phyloP scores from a whole-genome alignment of 441 rosid species.

The Mallotus japonicus region DNA sequence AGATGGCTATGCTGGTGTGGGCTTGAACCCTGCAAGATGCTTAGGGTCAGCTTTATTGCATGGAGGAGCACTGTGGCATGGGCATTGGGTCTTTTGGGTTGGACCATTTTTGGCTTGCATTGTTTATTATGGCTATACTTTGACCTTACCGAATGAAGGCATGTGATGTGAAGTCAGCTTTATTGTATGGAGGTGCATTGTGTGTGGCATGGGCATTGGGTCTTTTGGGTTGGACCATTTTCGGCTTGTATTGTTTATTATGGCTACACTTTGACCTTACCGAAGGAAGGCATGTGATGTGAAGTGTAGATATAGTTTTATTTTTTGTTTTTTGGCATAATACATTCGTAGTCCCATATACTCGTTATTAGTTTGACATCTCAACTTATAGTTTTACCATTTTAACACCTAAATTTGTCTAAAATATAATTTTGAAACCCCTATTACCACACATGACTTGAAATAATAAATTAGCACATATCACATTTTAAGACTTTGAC shows the following conservation, averaged over 20 bases:
- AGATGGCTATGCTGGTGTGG: constrained; percentile 41
- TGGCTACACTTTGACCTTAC: constrained; percentile 31
- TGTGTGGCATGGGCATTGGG: constrained; percentile 57
- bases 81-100: constrained; percentile 54
- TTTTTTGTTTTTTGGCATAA: too few species aligned
- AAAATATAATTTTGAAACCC: too few species aligned
- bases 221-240: constrained; percentile 51
- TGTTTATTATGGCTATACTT: constrained; percentile 29
- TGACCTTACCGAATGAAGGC: constrained; percentile 32
- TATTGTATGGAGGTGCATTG: constrained; percentile 38
- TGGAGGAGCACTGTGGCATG: constrained; percentile 47
- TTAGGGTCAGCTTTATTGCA: constrained; percentile 41
- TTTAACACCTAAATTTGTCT: too few species aligned
- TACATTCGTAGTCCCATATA: too few species aligned
- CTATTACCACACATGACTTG: too few species aligned
- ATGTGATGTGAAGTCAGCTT: constrained; percentile 24
- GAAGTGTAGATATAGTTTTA: too few species aligned
- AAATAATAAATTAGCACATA: too few species aligned
- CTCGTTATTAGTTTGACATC: too few species aligned
- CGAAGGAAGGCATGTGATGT: constrained; percentile 18
- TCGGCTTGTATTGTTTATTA: constrained; percentile 35
- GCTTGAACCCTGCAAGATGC: constrained; percentile 46
- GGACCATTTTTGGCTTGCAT: constrained; percentile 43
- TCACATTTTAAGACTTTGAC: too few species aligned
- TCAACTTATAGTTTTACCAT: too few species aligned